Conservation (phyloP, 768 basidiomycete species). For the Suillus bovinus region DNA sequence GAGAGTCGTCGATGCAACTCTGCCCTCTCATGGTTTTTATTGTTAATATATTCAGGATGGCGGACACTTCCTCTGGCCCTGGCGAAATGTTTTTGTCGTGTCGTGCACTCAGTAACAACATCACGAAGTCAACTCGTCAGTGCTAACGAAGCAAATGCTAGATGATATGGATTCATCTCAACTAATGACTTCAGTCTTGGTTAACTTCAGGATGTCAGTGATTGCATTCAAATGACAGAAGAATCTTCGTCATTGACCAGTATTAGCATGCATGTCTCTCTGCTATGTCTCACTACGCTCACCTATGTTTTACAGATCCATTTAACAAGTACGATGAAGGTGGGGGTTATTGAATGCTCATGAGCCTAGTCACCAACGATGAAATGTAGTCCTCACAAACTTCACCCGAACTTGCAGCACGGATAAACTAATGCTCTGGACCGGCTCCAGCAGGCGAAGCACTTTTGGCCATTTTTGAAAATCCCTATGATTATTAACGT, state of each 20-base stretch:
- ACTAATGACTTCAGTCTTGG: not conserved
- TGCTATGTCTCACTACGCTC: not conserved
- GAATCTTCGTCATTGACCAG: not conserved
- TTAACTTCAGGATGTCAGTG: not conserved
- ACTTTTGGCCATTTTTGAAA: no score
- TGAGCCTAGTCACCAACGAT: no score
- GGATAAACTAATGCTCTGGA: no score
- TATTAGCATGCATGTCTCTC: not conserved
- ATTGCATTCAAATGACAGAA: not conserved
- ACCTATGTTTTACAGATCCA: not conserved
- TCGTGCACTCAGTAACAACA: not conserved
- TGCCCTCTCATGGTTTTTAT: not conserved
- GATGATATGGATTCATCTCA: not conserved
- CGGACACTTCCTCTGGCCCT: not conserved
- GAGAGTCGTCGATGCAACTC: not conserved
- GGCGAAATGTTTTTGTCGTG: not conserved
- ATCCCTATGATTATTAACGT: no score
- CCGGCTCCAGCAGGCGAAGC: no score
- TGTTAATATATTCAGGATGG: not conserved
- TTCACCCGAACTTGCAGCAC: no score
- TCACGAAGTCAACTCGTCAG: not conserved
- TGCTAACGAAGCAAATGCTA: not conserved
- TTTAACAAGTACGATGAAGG: no score
- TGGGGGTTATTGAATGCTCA: no score
- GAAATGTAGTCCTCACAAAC: no score